These are phyloP conservation scores for Gynostemma pentaphyllum DNA, from an alignment of 306 rosid genomes.

Conservation along the genomic window DNA sequence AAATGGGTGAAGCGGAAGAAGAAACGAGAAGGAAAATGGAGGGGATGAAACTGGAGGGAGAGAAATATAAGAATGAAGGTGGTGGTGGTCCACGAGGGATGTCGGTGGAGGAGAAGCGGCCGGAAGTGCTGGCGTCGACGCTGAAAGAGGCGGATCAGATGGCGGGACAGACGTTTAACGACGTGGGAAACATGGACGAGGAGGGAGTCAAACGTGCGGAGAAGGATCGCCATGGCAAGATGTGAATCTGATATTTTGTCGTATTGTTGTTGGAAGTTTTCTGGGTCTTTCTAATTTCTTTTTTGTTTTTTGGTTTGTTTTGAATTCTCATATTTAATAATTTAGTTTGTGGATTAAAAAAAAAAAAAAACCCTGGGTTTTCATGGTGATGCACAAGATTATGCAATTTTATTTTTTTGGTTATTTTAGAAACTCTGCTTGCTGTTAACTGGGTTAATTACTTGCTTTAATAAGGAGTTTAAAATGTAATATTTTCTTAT, in stretches of 20 bases:
- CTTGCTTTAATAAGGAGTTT: too few relatives aligned
- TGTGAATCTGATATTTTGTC: conserved; percentile 13
- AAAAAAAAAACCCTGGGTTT: too few relatives aligned
- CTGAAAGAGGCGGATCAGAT: conserved; percentile 31
- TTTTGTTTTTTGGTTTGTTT: not conserved
- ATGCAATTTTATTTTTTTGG: too few relatives aligned
- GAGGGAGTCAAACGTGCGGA: conserved; percentile 20
- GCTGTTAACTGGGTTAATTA: too few relatives aligned
- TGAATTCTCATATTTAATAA: not conserved
- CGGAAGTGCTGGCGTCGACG: conserved; percentile 35
- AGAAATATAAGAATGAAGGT: conserved; percentile 11
- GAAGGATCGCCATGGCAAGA: conserved; percentile 40
- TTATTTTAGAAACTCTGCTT: too few relatives aligned
- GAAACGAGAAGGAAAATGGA: conserved; percentile 37
- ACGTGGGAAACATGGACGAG: conserved; percentile 30
- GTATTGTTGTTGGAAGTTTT: not conserved
- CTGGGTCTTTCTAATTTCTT: not conserved
- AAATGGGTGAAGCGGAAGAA: conserved; percentile 29
- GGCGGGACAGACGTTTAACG: conserved; percentile 35
- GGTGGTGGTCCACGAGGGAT: conserved; percentile 15
- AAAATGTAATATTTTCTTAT: too few relatives aligned
- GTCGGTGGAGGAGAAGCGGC: conserved; percentile 32
- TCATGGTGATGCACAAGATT: too few relatives aligned
- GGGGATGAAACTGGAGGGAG: conserved; percentile 22
- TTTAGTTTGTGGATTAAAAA: too few relatives aligned